phyloP scores from a whole-genome alignment of 306 rosid species.

The Quercus cerris region DNA sequence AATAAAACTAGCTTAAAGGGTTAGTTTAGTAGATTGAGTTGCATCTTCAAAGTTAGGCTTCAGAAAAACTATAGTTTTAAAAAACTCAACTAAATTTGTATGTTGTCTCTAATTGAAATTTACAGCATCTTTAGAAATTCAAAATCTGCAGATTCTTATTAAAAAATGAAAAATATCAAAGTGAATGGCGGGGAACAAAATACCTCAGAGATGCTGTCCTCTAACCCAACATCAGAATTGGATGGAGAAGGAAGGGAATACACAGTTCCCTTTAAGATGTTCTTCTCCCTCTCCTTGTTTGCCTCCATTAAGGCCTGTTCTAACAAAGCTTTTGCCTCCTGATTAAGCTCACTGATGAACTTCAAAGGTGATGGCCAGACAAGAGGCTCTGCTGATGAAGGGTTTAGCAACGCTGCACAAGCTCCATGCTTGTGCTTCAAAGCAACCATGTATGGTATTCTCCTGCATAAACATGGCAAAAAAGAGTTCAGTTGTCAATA shows the following conservation, averaged over 20 bases:
- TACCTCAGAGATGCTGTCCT: slow-evolving; percentile 80
- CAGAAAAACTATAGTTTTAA: no score
- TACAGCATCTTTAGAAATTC: no score
- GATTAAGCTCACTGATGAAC: slow-evolving; percentile 82
- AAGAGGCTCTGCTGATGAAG: slow-evolving; percentile 88
- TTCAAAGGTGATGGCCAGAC: slow-evolving; percentile 99
- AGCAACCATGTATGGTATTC: slow-evolving; percentile 85
- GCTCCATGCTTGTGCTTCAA: slow-evolving; percentile 65
- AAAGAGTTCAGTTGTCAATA: slow-evolving; percentile 7
- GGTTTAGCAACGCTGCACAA: slow-evolving; percentile 91
- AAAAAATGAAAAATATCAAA: not conserved
- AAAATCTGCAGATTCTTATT: not conserved
- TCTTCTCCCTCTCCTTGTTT: slow-evolving; percentile 83
- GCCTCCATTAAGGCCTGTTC: slow-evolving; percentile 89
- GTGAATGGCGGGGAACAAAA: slow-evolving; percentile 1
- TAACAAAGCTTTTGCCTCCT: slow-evolving; percentile 73
- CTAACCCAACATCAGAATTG: slow-evolving; percentile 48
- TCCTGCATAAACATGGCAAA: slow-evolving; percentile 46
- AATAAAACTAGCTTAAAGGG: no score
- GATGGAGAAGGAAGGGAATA: slow-evolving; percentile 63
- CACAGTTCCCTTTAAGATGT: slow-evolving; percentile 63
- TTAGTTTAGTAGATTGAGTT: no score
- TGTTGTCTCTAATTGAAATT: no score
- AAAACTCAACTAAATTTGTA: no score
- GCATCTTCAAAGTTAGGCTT: no score